Conservation (phyloP, 768 basidiomycete genomes). For the Xanthoconium purpureum region DNA sequence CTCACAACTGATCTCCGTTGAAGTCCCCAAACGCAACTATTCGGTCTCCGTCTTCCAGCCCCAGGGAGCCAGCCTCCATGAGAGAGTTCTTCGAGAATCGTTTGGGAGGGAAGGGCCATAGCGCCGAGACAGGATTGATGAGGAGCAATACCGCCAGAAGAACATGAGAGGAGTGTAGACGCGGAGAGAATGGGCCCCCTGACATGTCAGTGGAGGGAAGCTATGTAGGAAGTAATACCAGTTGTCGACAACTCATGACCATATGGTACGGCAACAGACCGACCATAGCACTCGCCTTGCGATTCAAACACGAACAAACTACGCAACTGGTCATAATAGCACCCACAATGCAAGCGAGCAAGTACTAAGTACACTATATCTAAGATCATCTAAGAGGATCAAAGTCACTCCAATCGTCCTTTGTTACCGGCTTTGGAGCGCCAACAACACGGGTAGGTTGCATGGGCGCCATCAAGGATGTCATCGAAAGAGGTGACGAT, state of each 20-base stretch:
- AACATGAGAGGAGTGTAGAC: neutral
- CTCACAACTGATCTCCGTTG: slow-evolving; percentile 93
- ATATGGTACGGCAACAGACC: neutral
- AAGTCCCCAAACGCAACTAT: slow-evolving; percentile 93
- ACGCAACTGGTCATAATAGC: neutral
- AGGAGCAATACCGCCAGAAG: slow-evolving; percentile 20
- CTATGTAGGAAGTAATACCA: neutral
- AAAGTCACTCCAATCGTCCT: slow-evolving; percentile 78
- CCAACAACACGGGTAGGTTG: slow-evolving; percentile 44
- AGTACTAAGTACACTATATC: neutral
- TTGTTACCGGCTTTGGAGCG: slow-evolving; percentile 48
- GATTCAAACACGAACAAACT: slow-evolving; percentile 28
- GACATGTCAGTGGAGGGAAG: slow-evolving; percentile 7
- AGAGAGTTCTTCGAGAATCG: slow-evolving; percentile 80
- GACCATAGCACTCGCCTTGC: neutral
- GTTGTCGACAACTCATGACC: slow-evolving; percentile 7
- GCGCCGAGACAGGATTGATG: slow-evolving; percentile 25
- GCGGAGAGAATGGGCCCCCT: neutral
- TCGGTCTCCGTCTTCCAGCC: slow-evolving; percentile 66
- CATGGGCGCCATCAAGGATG: slow-evolving; percentile 56
- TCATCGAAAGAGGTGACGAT: slow-evolving; percentile 38
- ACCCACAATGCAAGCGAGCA: neutral
- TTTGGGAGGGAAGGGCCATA: slow-evolving; percentile 89
- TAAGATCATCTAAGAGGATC: slow-evolving; percentile 50
- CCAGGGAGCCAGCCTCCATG: slow-evolving; percentile 75